Base-by-base conservation (phyloP, 2,329 filamentous ascomycete species). In the Arthrobotrys sinensis region DNA sequence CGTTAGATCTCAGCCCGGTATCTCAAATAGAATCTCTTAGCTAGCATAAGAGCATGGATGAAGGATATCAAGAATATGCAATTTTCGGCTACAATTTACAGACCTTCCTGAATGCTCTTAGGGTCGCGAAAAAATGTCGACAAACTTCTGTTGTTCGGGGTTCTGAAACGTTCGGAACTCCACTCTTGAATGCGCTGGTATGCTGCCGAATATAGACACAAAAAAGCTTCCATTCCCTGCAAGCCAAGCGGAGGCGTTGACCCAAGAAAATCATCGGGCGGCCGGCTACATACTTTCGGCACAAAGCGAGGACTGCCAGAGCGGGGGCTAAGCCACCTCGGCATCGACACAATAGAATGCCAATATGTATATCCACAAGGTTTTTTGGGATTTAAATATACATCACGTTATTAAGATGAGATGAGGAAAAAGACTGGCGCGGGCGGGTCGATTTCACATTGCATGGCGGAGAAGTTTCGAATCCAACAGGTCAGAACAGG, bases 281-380 rank as follows among this genome's bases (percentile, higher is more conserved):
- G 55, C 36, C 36, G 19, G 36, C 55, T 40, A 19, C 19, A 14
- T 40, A 6, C 7, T 48, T 43, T 60, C 55, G 55, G 36, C 36
- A 60, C 34, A 60, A 60, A 60, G 52, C 52, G 52, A 60, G 36
- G n/a, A 8, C 24, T 60, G 36, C 32, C 7, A 11, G 16, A 19
- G 55, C 36, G 55, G 55, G 55, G 45, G 55, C 53, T 60, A 60
- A 60, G 53, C 53, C 53, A 43, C 55, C 12, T 36, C 34, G 12
- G 36, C 19, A 43, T 60, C 55, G 19, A 43, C 19, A 60, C 19
- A 28, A 43, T 28, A 43, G 36, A 60, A 60, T 60, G 32, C 32
- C 32, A 36, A 36, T 19, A 6, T 38, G 24, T 4, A 28, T 38
- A 1, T 48, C 52, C 5, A 16, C 16, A 28, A 28, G 19, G 11